A percentile compares a stretch with the other conserved stretches of the same genome.
Evolutionary conservation across 1,284 basidiomycete species (phyloP).

Genomic region (Anthracocystis setariae): DNA sequence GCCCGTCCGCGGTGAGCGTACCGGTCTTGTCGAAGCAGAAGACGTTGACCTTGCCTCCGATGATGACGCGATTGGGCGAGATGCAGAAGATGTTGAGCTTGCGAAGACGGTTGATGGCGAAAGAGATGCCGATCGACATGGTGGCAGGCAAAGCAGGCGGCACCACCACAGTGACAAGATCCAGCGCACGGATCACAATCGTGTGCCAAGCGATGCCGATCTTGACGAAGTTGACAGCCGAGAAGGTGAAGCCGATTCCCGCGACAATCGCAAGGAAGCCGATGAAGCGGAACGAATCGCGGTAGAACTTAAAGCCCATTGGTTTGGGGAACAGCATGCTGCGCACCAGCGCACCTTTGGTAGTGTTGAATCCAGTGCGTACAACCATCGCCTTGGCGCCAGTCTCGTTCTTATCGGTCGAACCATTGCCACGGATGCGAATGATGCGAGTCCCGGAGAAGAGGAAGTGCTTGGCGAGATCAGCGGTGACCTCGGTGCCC

Average conservation of each 20-base stretch:
- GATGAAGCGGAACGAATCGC: slow-evolving; percentile 97
- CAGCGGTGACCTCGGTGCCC: slow-evolving; percentile 72
- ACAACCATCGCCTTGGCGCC: slow-evolving; percentile 85
- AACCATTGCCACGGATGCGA: slow-evolving; percentile 76
- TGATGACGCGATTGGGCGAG: slow-evolving; percentile 93
- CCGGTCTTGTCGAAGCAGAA: slow-evolving; percentile 99
- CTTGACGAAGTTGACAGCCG: slow-evolving; percentile 86
- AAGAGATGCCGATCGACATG: slow-evolving; percentile 95
- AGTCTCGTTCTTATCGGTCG: slow-evolving; percentile 53
- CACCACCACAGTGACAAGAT: slow-evolving; percentile 97
- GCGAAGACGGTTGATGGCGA: slow-evolving; percentile 88
- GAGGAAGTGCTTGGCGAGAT: slow-evolving; percentile 85
- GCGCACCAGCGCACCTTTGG: slow-evolving; percentile 92
- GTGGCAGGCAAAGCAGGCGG: slow-evolving; percentile 97
- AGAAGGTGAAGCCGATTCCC: slow-evolving; percentile 75
- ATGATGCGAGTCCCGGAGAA: slow-evolving; percentile 93
- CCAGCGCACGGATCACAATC: slow-evolving; percentile 89
- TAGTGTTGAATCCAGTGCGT: slow-evolving; percentile 96
- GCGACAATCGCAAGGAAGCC: slow-evolving; percentile 89
- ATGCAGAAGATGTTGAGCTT: slow-evolving; percentile 94
- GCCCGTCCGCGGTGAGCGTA: slow-evolving; percentile 95
- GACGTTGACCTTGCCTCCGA: slow-evolving; percentile 95
- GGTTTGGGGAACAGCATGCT: slow-evolving; percentile 99
- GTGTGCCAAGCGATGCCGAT: slow-evolving; percentile 86
- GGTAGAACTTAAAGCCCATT: slow-evolving; percentile 91